Base-by-base conservation (phyloP, 2,329 filamentous ascomycete genomes). In the Fusarium neocosmosporiellum region DNA sequence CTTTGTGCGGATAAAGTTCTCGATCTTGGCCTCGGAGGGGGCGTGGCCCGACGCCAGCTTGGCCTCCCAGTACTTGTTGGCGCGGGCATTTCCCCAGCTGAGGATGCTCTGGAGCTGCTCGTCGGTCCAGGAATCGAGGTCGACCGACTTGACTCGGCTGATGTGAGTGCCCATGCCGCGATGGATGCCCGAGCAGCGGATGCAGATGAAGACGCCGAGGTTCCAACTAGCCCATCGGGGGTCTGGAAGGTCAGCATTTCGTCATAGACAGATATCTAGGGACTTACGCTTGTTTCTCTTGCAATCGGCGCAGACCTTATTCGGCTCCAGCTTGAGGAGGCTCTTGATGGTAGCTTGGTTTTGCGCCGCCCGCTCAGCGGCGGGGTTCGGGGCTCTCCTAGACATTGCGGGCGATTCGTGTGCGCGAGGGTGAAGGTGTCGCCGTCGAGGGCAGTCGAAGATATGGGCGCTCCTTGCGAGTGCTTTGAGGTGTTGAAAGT, bases 191-290 rank as follows among this genome's bases (percentile, higher is more conserved):
- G 96, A 99, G 85, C 96, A 99, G 81, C 95, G 93, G 82, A 99
- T 99, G 87, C 96, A 99, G 80, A 99, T 88, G 81, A 99, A 99
- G 80, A 99, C 91, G 78, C 96, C 96, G 63, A 99, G 85, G 82
- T 99, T 99, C 96, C 96, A 99, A 81, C 95, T 98, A 34, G 96
- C 96, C 96, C 96, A 99, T 93, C 96, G 90, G 69, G 96, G 96
- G 86, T 98, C 94, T 97, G 81, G 43, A 41, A 57, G 61, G 59
- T 76, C 53, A 74, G 66, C 46, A 59, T 13, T 24, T 20, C 34
- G 7, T 11, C 6, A 27, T 53, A 53, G 18, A 16, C 10, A 36
- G 14, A 6, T 14, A 22, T 14, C 29, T 1, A 27, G 18, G 33
- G 41, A 86, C 92, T 76, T 84, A 97, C 95, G 96, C 84, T 98